Evolutionary conservation across 208 protist species (phyloP).

Genomic region (Trichomonas vaginalis): DNA sequence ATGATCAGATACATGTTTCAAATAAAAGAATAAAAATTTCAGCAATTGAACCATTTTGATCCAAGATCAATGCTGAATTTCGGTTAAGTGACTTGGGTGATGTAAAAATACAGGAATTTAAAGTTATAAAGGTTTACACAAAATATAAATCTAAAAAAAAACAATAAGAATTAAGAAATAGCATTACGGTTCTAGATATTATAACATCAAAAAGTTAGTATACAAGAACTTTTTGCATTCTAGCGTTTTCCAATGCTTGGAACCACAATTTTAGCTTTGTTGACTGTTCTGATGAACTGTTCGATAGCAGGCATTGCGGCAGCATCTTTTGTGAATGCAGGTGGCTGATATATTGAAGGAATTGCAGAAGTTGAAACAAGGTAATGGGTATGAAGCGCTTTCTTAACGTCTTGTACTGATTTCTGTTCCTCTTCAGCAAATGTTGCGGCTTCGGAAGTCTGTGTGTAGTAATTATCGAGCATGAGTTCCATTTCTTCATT

Average conservation of each 20-base stretch:
- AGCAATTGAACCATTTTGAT: no score
- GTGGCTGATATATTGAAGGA: slow-evolving; percentile 9
- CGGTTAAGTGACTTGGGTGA: no score
- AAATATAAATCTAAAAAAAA: no score
- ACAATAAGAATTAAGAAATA: no score
- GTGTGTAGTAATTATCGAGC: background rate
- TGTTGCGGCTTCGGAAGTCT: background rate
- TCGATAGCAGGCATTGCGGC: slow-evolving; percentile 12
- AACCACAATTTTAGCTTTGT: background rate
- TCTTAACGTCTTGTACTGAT: background rate
- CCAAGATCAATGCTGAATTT: no score
- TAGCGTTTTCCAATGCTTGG: background rate
- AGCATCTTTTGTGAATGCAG: background rate
- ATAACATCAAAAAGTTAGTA: no score
- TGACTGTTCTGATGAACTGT: background rate
- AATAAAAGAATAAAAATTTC: no score
- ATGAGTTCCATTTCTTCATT: background rate
- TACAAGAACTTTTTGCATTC: no score
- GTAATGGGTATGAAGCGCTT: background rate
- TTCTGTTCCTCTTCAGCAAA: background rate
- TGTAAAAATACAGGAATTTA: no score
- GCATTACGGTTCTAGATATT: no score
- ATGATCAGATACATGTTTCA: no score
- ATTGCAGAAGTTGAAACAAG: slow-evolving; percentile 1
- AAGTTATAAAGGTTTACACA: no score